These are phyloP conservation scores for Apodospora peruviana DNA, from an alignment of 495 filamentous ascomycete species.

Conservation along the genomic window DNA sequence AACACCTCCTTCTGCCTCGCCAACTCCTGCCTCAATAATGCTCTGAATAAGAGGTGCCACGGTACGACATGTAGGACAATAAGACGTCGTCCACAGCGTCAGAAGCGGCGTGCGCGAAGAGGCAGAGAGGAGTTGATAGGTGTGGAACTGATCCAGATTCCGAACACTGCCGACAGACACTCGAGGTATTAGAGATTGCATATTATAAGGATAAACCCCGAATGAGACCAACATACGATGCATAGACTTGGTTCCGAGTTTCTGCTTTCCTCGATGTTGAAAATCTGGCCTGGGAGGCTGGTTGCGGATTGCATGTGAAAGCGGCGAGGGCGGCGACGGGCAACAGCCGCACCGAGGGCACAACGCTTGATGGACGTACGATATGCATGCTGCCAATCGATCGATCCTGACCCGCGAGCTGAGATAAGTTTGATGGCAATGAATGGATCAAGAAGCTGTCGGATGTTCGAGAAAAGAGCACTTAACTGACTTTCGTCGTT, in stretches of 20 bases:
- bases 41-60: constrained; percentile 49
- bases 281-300: constrained; percentile 15
- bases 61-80: constrained; percentile 53
- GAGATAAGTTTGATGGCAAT: no score
- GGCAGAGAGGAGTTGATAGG: constrained; percentile 53
- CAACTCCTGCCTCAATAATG: constrained; percentile 50
- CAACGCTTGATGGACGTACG: no score
- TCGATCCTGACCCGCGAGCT: no score
- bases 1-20: constrained; percentile 56
- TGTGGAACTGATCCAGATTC: constrained; percentile 53
- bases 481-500: no score
- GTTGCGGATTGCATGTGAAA: neutral
- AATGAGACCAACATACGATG: constrained; percentile 33
- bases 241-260: constrained; percentile 41
- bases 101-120: constrained; percentile 54
- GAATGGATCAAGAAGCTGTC: no score
- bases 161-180: constrained; percentile 40
- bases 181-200: neutral
- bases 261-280: constrained; percentile 20
- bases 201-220: neutral
- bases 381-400: no score
- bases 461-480: no score
- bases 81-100: constrained; percentile 66
- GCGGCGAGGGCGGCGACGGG: constrained; percentile 1
- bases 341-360: no score